Conservation (phyloP, 73 alveolate genomes). For the Paramecium octaurelia region DNA sequence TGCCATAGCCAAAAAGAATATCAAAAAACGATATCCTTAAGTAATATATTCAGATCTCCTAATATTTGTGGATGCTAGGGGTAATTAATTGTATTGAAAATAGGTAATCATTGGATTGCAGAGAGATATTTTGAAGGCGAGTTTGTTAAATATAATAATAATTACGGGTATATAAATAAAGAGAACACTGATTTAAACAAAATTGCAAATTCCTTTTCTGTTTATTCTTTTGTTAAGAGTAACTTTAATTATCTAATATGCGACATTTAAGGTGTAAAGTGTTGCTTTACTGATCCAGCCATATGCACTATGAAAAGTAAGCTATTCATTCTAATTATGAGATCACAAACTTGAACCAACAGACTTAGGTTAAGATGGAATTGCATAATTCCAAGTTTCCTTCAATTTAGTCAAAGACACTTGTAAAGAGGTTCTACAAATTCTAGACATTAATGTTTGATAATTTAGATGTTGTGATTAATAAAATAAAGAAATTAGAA, state of each 20-base stretch:
- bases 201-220: background rate
- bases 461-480: background rate
- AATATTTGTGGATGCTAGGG: background rate
- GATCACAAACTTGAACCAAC: background rate
- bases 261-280: constrained; percentile 3
- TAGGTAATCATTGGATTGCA: constrained; percentile 20
- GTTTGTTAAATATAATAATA: constrained; percentile 33
- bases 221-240: background rate
- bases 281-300: constrained; percentile 40
- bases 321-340: background rate
- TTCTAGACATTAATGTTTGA: background rate
- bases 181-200: background rate
- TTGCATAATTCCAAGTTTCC: background rate
- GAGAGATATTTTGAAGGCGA: constrained; percentile 29
- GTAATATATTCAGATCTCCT: background rate
- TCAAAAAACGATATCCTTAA: background rate
- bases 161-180: background rate
- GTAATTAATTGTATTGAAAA: background rate
- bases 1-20: background rate
- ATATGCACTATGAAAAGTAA: background rate
- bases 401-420: background rate
- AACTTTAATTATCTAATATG: background rate
- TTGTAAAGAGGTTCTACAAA: background rate
- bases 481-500: background rate
- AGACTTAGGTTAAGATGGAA: background rate